Evolutionary conservation across 352 stramenopile genomes (phyloP).

Genomic region (Phytophthora boehmeriae): DNA sequence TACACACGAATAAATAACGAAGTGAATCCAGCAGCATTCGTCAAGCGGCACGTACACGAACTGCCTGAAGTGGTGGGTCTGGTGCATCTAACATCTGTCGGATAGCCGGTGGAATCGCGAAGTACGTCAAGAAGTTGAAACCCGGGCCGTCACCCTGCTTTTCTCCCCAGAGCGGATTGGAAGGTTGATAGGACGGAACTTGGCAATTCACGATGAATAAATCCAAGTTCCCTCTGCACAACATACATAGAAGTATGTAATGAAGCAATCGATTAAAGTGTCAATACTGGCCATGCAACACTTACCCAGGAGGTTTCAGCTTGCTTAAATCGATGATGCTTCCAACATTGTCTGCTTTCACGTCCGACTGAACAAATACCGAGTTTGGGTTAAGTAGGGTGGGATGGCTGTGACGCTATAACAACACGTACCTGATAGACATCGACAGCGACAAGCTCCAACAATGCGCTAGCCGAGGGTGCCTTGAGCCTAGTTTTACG

Average conservation of each 20-base stretch:
- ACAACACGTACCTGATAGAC: slow-evolving; percentile 58
- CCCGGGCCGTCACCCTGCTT: slow-evolving; percentile 72
- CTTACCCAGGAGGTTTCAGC: slow-evolving; percentile 41
- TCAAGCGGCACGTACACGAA: slow-evolving; percentile 38
- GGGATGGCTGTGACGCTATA: not conserved
- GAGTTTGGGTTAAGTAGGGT: slow-evolving; percentile 3
- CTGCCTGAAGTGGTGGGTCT: slow-evolving; percentile 50
- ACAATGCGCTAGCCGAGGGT: slow-evolving; percentile 53
- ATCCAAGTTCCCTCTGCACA: slow-evolving; percentile 43
- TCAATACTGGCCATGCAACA: not conserved
- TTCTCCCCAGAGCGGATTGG: slow-evolving; percentile 85
- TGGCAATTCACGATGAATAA: slow-evolving; percentile 87
- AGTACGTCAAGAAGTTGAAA: slow-evolving; percentile 87
- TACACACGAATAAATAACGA: not conserved
- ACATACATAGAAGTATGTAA: slow-evolving; percentile 6
- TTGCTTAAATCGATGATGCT: slow-evolving; percentile 66
- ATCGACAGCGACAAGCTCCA: slow-evolving; percentile 73
- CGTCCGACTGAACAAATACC: slow-evolving; percentile 52
- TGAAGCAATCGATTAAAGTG: not conserved
- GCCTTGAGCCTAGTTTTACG: slow-evolving; percentile 78
- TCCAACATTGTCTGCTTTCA: slow-evolving; percentile 77
- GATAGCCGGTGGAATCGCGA: slow-evolving; percentile 62
- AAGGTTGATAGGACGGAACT: slow-evolving; percentile 82
- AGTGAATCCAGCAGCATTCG: not conserved
- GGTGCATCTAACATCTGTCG: slow-evolving; percentile 55